A percentile compares a stretch with the other conserved stretches of the same genome.
Evolutionary conservation across 768 basidiomycete species (phyloP).

Genomic region (Brasilioporus rufonigricans): DNA sequence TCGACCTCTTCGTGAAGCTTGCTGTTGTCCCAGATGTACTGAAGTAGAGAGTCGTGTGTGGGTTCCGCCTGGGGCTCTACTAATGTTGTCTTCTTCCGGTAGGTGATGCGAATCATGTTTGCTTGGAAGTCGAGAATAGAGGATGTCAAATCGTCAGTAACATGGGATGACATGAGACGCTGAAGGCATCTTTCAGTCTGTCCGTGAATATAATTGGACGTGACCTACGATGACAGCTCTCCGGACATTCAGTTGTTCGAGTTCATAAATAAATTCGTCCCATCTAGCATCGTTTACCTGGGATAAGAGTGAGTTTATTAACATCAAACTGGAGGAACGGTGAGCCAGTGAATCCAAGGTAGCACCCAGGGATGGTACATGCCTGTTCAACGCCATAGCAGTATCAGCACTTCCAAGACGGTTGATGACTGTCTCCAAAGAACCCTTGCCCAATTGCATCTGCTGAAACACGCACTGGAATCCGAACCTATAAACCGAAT

Average conservation of each 20-base stretch:
- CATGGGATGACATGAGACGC: constrained; percentile 83
- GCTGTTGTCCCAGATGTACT: constrained; percentile 67
- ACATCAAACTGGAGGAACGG: constrained; percentile 64
- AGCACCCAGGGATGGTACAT: constrained; percentile 6
- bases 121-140: constrained; percentile 87
- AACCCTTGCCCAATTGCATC: constrained; percentile 67
- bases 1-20: constrained; percentile 55
- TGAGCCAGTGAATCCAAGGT: constrained; percentile 6
- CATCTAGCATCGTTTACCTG: constrained; percentile 77
- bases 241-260: constrained; percentile 74
- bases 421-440: constrained; percentile 81
- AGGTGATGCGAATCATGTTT: constrained; percentile 74
- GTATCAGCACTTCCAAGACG: constrained; percentile 80
- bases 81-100: constrained; percentile 75
- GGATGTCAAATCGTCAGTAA: constrained; percentile 77
- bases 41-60: constrained; percentile 53
- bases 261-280: constrained; percentile 73
- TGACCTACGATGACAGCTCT: constrained; percentile 76
- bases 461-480: constrained; percentile 80
- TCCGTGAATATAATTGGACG: background rate
- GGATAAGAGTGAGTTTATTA: constrained; percentile 82
- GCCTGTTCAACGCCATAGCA: constrained; percentile 84
- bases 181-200: constrained; percentile 30
- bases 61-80: constrained; percentile 69
- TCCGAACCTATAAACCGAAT: constrained; percentile 81